Evolutionary conservation across 2,329 filamentous ascomycete genomes (phyloP), one percentile per base, ranked within the genome.

Genomic region (Cryphonectria radicalis): DNA sequence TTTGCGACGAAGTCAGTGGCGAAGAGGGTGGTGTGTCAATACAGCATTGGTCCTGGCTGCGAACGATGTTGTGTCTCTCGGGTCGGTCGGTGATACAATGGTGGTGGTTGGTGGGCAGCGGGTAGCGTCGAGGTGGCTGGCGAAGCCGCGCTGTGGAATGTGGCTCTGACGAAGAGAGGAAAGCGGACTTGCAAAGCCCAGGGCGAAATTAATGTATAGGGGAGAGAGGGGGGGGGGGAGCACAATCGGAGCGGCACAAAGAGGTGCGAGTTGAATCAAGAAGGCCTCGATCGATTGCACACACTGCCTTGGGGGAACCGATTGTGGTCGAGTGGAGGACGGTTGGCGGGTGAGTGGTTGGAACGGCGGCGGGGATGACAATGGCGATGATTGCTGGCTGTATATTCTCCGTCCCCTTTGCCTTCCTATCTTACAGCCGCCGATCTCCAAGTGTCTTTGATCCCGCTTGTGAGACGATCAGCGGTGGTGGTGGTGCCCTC

Each of bases 11-110:
- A 53, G 22, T 22, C 35, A 46, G 40, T 25, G 22, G n/a, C 10
- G 19, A 32, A 35, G 22, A 17, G 62, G 3, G 32, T 46, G 3
- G 32, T 46, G 22, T 64, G 46, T 71, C 72, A 73, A 71, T 42
- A 50, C 22, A 67, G 62, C 72, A 73, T 73, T 59, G 63, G 66
- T 19, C 66, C 60, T 65, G 64, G 57, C 42, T 43, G 55, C 46
- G 55, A 62, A 25, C 53, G 28, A 43, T 55, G 35, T 63, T 22
- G 60, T n/a, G 46, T 43, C n/a, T 57, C 59, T 28, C 28, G 28
- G 35, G 32, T 46, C 7, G 35, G 14, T 28, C 50, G 55, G 66
- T 46, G 66, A 68, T 32, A 59, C 35, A n/a, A 42, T 35, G 55
- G 40, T n/a, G 57, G 60, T 67, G 57, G 63, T 37, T 43, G 67